Conservation (phyloP, 495 filamentous ascomycete genomes). For the Margaritispora aquatica region DNA sequence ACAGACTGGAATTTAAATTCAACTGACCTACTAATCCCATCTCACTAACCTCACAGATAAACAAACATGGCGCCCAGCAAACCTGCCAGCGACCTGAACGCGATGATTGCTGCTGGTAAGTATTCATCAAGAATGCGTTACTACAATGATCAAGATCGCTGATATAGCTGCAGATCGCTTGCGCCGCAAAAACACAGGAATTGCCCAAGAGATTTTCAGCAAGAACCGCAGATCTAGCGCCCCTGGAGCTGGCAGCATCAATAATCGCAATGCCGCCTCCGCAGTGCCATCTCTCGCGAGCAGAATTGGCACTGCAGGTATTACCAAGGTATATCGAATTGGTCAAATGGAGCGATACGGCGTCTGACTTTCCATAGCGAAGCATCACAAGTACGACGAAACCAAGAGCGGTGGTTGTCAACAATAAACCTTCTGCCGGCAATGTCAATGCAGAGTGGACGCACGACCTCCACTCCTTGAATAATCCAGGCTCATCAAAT, state of each 20-base stretch:
- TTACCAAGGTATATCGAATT: conserved; percentile 11
- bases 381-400: conserved; percentile 36
- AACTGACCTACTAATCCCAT: not conserved
- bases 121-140: not conserved
- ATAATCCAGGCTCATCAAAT: conserved; percentile 26
- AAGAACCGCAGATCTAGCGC: conserved; percentile 56
- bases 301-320: conserved; percentile 37
- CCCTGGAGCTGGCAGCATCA: conserved; percentile 40
- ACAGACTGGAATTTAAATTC: not conserved
- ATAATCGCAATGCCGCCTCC: conserved; percentile 35
- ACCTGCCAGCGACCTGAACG: conserved; percentile 19
- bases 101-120: conserved; percentile 22
- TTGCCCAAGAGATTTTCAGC: conserved; percentile 66
- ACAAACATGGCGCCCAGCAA: conserved; percentile 21
- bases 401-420: conserved; percentile 30
- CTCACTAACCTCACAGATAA: conserved; percentile 12
- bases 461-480: conserved; percentile 44
- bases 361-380: conserved; percentile 28
- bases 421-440: conserved; percentile 26
- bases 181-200: conserved; percentile 61
- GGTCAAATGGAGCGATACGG: not conserved
- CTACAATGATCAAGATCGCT: not conserved
- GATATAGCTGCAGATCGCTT: conserved; percentile 48
- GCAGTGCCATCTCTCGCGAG: conserved; percentile 56
- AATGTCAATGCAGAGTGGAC: conserved; percentile 52